Evolutionary conservation across 129 eudicot species (phyloP).

Genomic region (Mikania micrantha): DNA sequence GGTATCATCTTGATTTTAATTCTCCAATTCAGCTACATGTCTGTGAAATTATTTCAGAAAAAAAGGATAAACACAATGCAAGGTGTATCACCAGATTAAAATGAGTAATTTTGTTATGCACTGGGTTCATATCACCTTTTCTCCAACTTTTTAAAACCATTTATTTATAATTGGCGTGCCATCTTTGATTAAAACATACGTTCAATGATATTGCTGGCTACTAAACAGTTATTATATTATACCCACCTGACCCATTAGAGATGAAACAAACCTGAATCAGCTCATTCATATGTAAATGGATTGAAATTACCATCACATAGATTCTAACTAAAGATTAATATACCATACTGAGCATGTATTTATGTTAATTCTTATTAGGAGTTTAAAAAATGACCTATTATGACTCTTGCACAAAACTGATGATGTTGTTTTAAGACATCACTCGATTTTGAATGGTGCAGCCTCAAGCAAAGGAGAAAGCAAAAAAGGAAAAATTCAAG

Average conservation of each 20-base stretch:
- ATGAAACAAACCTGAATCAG: not conserved
- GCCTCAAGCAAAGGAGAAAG: conserved; percentile 96
- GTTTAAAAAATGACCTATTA: not conserved
- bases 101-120: not conserved
- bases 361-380: not conserved
- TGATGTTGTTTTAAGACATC: not conserved
- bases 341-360: not conserved
- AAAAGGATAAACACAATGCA: not conserved
- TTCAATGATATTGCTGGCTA: not conserved
- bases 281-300: not conserved
- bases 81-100: not conserved
- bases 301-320: not conserved
- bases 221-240: not conserved
- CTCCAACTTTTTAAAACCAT: not conserved
- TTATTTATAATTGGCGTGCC: not conserved
- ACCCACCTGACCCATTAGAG: not conserved
- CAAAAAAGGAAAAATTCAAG: conserved; percentile 80
- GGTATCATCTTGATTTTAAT: conserved; percentile 29
- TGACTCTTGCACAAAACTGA: conserved; percentile 4
- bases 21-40: not conserved
- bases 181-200: not conserved
- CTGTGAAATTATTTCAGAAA: not conserved
- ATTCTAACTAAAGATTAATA: not conserved
- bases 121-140: not conserved
- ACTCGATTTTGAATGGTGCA: conserved; percentile 15